phyloP scores from a whole-genome alignment of 2,329 filamentous ascomycete genomes.

The Claviceps citrina region DNA sequence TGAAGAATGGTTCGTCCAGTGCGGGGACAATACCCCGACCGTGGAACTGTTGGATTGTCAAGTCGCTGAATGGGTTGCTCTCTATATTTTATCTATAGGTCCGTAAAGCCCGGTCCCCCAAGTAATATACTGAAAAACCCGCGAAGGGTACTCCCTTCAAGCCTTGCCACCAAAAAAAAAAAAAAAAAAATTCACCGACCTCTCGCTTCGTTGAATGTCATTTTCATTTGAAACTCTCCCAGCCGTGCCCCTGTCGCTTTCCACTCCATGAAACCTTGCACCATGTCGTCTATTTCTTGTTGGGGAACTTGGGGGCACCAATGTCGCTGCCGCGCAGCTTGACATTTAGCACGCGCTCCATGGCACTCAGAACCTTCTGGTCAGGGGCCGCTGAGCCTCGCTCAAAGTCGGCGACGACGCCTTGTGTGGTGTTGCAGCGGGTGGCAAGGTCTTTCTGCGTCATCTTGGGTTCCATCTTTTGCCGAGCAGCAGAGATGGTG shows the following conservation, averaged over 20 bases:
- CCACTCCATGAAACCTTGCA: background rate
- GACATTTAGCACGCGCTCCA: conserved; percentile 77
- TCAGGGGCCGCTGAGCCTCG: conserved; percentile 62
- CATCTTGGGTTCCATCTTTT: conserved; percentile 81
- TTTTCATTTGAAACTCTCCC: background rate
- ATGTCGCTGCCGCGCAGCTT: conserved; percentile 78
- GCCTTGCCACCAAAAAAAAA: background rate
- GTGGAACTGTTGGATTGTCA: background rate
- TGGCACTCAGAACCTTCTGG: conserved; percentile 62
- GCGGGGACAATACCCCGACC: conserved; percentile 2
- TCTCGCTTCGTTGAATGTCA: conserved; percentile 3
- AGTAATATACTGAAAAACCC: background rate
- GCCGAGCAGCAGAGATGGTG: conserved; percentile 66
- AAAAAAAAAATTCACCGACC: background rate
- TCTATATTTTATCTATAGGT: conserved; percentile 7
- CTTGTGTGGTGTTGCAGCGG: conserved; percentile 75
- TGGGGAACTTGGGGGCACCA: conserved; percentile 67
- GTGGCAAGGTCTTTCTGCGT: conserved; percentile 79
- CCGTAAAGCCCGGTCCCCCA: background rate
- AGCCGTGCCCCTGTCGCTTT: background rate
- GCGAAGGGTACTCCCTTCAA: background rate
- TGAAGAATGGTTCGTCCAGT: background rate
- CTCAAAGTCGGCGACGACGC: conserved; percentile 74
- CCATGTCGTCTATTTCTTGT: conserved; percentile 36
- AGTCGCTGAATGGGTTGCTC: background rate